phyloP scores from a whole-genome alignment of 2,329 filamentous ascomycete species.

The Conoideocrella luteorostrata region DNA sequence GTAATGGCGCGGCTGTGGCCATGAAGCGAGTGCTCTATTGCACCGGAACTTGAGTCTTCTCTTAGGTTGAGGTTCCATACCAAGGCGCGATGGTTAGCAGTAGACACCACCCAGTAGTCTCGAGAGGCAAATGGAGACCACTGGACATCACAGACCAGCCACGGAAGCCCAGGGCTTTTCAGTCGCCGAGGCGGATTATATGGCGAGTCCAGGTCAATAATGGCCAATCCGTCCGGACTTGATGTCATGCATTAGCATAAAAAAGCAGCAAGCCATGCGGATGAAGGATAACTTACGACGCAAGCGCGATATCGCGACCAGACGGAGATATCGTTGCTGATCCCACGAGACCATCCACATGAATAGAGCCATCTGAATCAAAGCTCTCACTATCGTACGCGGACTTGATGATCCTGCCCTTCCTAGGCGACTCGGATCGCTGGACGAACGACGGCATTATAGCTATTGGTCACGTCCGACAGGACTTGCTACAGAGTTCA shows the following conservation, averaged over 20 bases:
- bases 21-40: slow-evolving; percentile 82
- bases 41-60: slow-evolving; percentile 62
- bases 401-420: slow-evolving; percentile 54
- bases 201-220: slow-evolving; percentile 86
- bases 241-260: not conserved
- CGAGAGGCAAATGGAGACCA: slow-evolving; percentile 90
- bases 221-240: slow-evolving; percentile 76
- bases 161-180: slow-evolving; percentile 76
- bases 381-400: slow-evolving; percentile 85
- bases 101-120: slow-evolving; percentile 90
- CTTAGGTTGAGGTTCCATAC: slow-evolving; percentile 86
- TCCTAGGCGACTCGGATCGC: slow-evolving; percentile 40
- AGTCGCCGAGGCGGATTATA: slow-evolving; percentile 81
- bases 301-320: slow-evolving; percentile 82
- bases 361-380: slow-evolving; percentile 75
- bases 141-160: slow-evolving; percentile 92
- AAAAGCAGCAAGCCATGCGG: slow-evolving; percentile 17
- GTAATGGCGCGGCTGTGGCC: slow-evolving; percentile 83
- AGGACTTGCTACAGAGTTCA: slow-evolving; percentile 4
- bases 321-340: slow-evolving; percentile 91
- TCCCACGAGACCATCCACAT: slow-evolving; percentile 74
- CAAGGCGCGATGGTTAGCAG: slow-evolving; percentile 87
- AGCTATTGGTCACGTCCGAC: slow-evolving; percentile 1
- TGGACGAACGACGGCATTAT: slow-evolving; percentile 45
- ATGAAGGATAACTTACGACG: slow-evolving; percentile 49